A percentile compares a stretch with the other conserved stretches of the same genome.
phyloP scores from a whole-genome alignment of 2,329 filamentous ascomycete species.

The Neofusicoccum parvum region DNA sequence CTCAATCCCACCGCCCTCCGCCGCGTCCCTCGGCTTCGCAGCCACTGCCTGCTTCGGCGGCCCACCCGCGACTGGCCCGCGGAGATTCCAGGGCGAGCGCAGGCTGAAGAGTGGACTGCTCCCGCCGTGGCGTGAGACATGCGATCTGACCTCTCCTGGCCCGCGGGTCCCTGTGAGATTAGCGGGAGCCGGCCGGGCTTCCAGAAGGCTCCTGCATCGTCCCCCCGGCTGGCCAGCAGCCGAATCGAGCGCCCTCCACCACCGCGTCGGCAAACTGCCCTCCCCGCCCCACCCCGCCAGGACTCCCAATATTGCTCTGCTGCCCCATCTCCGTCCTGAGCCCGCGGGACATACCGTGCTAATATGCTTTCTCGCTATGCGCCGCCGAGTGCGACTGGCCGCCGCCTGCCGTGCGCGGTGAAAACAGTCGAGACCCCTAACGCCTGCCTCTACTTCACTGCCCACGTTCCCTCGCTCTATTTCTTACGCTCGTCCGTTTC shows the following conservation, averaged over 20 bases:
- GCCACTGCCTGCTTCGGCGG: neutral
- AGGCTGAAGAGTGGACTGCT: neutral
- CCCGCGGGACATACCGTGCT: neutral
- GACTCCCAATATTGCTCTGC: slow-evolving; percentile 6
- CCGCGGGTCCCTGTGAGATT: slow-evolving; percentile 7
- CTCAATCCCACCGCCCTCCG: neutral
- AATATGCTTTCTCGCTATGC: neutral
- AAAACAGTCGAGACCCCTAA: slow-evolving; percentile 10
- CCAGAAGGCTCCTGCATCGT: neutral
- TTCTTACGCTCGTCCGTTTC: slow-evolving; percentile 17
- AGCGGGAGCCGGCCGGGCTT: slow-evolving; percentile 1
- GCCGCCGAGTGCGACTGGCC: neutral
- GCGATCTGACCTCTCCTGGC: neutral
- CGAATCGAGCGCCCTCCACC: neutral
- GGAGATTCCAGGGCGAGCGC: neutral
- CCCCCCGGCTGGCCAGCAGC: neutral
- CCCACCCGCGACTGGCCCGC: neutral
- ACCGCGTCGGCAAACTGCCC: slow-evolving; percentile 5
- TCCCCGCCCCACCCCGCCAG: slow-evolving; percentile 11
- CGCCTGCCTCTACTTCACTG: neutral
- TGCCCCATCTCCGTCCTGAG: neutral
- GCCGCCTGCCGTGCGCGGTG: neutral
- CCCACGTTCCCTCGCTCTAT: slow-evolving; percentile 9
- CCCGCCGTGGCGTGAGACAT: neutral
- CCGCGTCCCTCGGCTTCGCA: neutral